Conservation (phyloP, 1,284 basidiomycete species). For the Ceraceosorus guamensis region DNA sequence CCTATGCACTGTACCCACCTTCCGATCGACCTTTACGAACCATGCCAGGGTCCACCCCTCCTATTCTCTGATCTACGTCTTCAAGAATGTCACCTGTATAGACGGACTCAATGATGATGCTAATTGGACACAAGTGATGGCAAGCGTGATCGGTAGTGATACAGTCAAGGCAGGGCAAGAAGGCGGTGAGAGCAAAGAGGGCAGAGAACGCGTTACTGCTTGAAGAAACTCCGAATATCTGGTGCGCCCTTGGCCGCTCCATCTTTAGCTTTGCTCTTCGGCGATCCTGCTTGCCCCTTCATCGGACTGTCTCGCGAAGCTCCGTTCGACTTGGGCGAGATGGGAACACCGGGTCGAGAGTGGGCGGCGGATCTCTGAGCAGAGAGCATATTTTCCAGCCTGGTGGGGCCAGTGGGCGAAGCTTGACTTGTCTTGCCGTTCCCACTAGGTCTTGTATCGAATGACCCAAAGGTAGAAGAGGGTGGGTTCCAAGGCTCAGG, state of each 20-base stretch:
- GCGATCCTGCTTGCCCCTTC: background rate
- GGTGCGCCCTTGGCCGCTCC: conserved; percentile 8
- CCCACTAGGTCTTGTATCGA: conserved; percentile 19
- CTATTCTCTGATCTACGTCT: conserved; percentile 1
- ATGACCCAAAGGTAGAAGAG: conserved; percentile 19
- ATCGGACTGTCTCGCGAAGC: background rate
- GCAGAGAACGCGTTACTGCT: background rate
- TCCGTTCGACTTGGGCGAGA: background rate
- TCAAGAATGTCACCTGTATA: background rate
- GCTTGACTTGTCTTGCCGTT: conserved; percentile 13
- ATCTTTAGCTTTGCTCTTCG: background rate
- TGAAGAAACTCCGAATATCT: conserved; percentile 12
- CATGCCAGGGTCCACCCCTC: background rate
- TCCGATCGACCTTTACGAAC: background rate
- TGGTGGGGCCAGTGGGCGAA: background rate
- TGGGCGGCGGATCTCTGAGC: background rate
- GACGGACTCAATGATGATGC: conserved; percentile 1
- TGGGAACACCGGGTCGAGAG: background rate
- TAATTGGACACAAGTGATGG: background rate
- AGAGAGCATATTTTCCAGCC: conserved; percentile 1
- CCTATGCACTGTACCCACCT: background rate
- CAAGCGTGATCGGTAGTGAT: background rate
- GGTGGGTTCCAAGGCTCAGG: conserved; percentile 35
- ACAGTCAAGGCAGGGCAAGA: background rate
- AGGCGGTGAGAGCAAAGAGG: background rate